Base-by-base conservation (phyloP, 2,329 filamentous ascomycete species). In the Trichophyton simii region DNA sequence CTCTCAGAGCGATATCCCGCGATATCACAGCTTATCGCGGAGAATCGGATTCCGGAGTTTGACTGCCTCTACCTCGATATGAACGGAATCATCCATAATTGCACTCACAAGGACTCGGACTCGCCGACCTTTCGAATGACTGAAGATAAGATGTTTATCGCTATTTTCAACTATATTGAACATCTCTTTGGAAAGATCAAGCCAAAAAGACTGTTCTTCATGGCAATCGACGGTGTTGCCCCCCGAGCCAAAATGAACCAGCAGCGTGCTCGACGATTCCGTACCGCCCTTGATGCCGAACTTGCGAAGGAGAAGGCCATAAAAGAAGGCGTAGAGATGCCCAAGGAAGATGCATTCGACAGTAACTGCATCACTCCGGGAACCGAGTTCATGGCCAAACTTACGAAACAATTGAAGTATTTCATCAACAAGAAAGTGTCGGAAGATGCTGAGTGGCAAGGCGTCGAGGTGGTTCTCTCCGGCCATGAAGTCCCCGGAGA, bases 81-180 rank as follows among this genome's bases (percentile, higher is more conserved):
- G 94, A 99, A 99, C 76, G 94, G 94, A 67, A 99, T 99, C 74
- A 99, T 99, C 70, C 92, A 99, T 77, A 99, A 99, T 75, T 99
- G 94, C 75, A 99, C 94, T 61, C 94, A 99, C 78, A 96, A 94
- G 71, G 92, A 99, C 76, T 87, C 89, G 25, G 91, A 95, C 71
- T 91, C 92, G 72, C 85, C 91, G 3, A 90, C 89, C 1, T 95
- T 95, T 70, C 90, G 94, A 61, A 86, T 97, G 76, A 92, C 87
- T 62, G 95, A 99, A 74, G 92, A 99, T 74, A 89, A 96, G 75
- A 99, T 99, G 94, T 99, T 99, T 72, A 96, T 99, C 68, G 88
- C 91, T 62, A 99, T 99, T 70, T 99, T 99, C 83, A 97, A 97
- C 77, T 99, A 99, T 75, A 99, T 99, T 67, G 94, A 99, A 76